Base-by-base conservation (phyloP, 2,329 filamentous ascomycete species). In the Elsinoe arachidis region DNA sequence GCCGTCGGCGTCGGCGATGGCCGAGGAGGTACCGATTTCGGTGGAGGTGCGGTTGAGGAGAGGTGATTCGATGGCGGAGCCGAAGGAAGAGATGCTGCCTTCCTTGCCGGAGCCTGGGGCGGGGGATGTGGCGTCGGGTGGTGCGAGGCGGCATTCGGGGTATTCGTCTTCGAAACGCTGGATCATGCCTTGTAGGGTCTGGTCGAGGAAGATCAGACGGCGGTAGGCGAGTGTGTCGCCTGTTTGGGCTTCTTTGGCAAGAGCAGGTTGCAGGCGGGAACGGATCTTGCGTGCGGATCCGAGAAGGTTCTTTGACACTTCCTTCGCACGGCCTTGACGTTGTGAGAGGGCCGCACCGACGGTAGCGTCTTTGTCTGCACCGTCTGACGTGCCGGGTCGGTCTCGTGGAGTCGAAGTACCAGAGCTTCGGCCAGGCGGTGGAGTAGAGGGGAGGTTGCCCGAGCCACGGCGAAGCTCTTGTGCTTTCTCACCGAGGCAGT, bases 121-220 rank as follows among this genome's bases (percentile, higher is more conserved):
- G 33, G 57, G 57, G 35, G 55, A 57, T 11, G 55, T 39, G 7
- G 38, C 52, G n/a, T 26, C 63, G 63, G 59, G 59, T 5, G 61
- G 61, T 14, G 67, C 63, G 41, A 82, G 76, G 35, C 89, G 84
- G 0, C 88, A 95, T 68, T 97, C 92, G 0, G 93, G 93, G 66
- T 90, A 97, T 71, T 97, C 92, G 68, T 95, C 88, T 70, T 97
- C 93, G 68, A 97, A 99, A 26, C 93, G 87, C 68, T 89, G 85
- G 67, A 97, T 97, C 74, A 97, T 96, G 63, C 87, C 86, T 66
- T 90, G 81, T 9, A 99, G 78, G 0, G 93, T 97, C 60, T 87
- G 79, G 66, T 96, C 90, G 30, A 99, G 81, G 80, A 96, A 96
- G 43, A 86, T 77, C 17, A 97, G 80, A 51, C 87, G 86, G 35